phyloP scores from a whole-genome alignment of 495 filamentous ascomycete genomes.

The Xylaria nigripes region DNA sequence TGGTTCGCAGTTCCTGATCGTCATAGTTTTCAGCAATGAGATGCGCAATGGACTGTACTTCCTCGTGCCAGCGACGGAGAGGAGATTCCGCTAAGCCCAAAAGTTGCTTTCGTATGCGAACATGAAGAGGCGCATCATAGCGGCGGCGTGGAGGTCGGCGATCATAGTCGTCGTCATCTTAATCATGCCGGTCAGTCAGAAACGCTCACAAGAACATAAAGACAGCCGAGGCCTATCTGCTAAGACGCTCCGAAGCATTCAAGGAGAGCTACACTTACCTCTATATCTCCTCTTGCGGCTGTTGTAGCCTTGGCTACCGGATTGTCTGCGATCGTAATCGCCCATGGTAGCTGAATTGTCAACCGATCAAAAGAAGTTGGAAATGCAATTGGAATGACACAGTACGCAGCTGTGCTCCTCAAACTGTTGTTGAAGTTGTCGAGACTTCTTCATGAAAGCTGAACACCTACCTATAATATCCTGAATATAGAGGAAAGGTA shows the following conservation, averaged over 20 bases:
- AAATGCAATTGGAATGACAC: too few species aligned
- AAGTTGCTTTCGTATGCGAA: conserved; percentile 71
- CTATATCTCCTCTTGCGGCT: conserved; percentile 57
- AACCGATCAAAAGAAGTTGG: conserved; percentile 2
- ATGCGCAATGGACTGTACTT: conserved; percentile 65
- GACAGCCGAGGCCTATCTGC: background rate
- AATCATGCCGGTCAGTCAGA: background rate
- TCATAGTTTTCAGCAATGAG: conserved; percentile 71
- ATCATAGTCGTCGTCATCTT: conserved; percentile 62
- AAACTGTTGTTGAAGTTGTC: too few species aligned
- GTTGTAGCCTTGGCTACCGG: conserved; percentile 44
- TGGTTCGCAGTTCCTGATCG: conserved; percentile 57
- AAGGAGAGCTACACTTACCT: conserved; percentile 41
- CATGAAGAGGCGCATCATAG: conserved; percentile 68
- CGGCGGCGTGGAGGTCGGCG: conserved; percentile 66
- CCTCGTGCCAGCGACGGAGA: conserved; percentile 71
- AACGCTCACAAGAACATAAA: background rate
- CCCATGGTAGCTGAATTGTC: conserved; percentile 45
- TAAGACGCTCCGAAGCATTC: background rate
- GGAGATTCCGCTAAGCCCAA: conserved; percentile 81
- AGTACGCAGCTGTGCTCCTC: too few species aligned
- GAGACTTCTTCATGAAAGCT: too few species aligned
- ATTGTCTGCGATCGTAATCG: conserved; percentile 60
- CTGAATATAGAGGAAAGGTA: too few species aligned
- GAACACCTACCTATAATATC: too few species aligned